Evolutionary conservation across 192 early-diverging fungal genomes (phyloP), one percentile per base, ranked within the genome.

Genomic region (Podila horticola): DNA sequence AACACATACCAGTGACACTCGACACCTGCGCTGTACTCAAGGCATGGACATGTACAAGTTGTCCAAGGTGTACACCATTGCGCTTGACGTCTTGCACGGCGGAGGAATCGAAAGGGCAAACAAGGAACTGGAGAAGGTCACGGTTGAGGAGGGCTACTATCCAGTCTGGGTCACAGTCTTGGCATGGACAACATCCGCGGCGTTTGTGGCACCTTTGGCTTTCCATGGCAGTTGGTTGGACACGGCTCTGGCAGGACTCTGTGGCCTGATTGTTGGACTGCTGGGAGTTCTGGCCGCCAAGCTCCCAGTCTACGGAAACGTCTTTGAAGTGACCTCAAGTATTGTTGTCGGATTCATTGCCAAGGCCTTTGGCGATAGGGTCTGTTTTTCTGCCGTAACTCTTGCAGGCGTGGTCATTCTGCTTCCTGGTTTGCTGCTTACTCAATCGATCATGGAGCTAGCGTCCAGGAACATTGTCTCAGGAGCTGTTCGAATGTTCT

Each of bases 391-490:
- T 36, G 86, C 89, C 0, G 90, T 91, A 11, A 75, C 89, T 3
- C 82, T 94, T 11, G 83, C 92, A 0, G 90, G 89, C 31, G 82
- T 91, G 59, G 88, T 91, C 19, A 84, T 91, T 75, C 71, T 91
- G 33, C 82, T 93, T 7, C 90, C 92, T 0, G 97, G 97, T 11
- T 86, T 96, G 55, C 83, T 90, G 9, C 75, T 98, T 64, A 98
- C 97, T 1, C 86, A 92, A 57, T 84, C 93, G 22, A 92, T 98
- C 61, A 95, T 96, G 82, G 97, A 98, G 72, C 82, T 98, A 71
- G 89, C 93, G 1, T 93, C 95, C 19, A 88, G 92, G 51, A 98
- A 98, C 75, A 88, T 97, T 79, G 90, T 97, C 49, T 91, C 93
- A 7, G 97, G 97, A 38, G 90, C 92, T 0, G 93, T 97, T 20